phyloP scores from a whole-genome alignment of 2,329 filamentous ascomycete species.

The Trichoderma sp. region DNA sequence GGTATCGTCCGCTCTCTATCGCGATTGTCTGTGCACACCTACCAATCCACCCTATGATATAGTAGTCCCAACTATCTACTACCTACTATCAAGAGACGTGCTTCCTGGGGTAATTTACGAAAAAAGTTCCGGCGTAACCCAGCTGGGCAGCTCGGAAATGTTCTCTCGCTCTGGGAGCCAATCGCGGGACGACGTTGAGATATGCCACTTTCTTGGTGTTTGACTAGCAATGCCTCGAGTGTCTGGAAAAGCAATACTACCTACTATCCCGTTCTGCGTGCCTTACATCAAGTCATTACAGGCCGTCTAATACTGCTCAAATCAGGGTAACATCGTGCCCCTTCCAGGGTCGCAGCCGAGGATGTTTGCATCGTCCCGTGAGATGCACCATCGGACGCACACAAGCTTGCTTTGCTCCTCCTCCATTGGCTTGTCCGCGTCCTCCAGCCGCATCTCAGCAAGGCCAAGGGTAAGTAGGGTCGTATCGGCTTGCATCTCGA shows the following conservation, averaged over 20 bases:
- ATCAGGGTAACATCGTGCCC: slow-evolving; percentile 1
- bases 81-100: not conserved
- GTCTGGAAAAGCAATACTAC: not conserved
- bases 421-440: slow-evolving; percentile 3
- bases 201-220: not conserved
- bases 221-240: too few relatives aligned
- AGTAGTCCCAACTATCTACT: not conserved
- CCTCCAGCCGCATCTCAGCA: not conserved
- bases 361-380: not conserved
- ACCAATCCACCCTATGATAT: not conserved
- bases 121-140: not conserved
- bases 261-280: too few relatives aligned
- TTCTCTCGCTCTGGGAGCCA: not conserved
- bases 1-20: not conserved
- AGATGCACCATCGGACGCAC: not conserved
- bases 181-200: not conserved
- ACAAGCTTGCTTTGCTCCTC: not conserved
- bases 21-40: not conserved
- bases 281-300: not conserved
- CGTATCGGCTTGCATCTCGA: not conserved
- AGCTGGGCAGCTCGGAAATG: slow-evolving; percentile 11
- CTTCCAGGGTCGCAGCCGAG: not conserved
- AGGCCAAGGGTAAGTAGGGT: not conserved
- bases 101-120: not conserved
- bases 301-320: not conserved